These are phyloP conservation scores for Ambrosia trifida DNA, from an alignment of 129 eudicot species.

Conservation along the genomic window DNA sequence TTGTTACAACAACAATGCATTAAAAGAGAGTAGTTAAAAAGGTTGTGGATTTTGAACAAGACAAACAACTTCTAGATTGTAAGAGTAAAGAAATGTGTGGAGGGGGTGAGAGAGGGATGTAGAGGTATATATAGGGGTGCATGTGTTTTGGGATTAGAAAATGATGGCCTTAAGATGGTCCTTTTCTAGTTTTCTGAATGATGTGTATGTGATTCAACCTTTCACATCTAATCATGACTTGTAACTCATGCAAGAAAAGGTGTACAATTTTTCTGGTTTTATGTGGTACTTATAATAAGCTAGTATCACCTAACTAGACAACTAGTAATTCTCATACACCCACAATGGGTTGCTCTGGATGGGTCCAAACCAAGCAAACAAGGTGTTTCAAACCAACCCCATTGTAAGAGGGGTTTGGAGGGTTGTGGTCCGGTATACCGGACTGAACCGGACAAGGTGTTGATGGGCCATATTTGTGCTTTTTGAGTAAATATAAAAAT, in stretches of 20 bases:
- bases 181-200: constrained; percentile 34
- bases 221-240: constrained; percentile 8
- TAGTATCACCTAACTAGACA: too few relatives aligned
- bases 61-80: constrained; percentile 23
- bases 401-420: too few relatives aligned
- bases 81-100: constrained; percentile 54
- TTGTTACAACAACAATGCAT: constrained; percentile 40
- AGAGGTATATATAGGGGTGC: constrained; percentile 74
- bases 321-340: too few relatives aligned
- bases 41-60: constrained; percentile 16
- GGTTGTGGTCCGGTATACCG: too few relatives aligned
- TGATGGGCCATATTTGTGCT: too few relatives aligned
- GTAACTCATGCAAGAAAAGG: constrained; percentile 5
- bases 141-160: constrained; percentile 70
- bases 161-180: constrained; percentile 43
- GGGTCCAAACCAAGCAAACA: too few relatives aligned
- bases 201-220: constrained; percentile 20
- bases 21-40: constrained; percentile 21
- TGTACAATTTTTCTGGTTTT: constrained; percentile 14
- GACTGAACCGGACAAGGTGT: too few relatives aligned
- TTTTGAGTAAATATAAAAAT: too few relatives aligned
- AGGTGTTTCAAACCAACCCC: too few relatives aligned
- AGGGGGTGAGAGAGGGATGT: constrained; percentile 54
- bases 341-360: too few relatives aligned
- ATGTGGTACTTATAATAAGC: constrained; percentile 8